Evolutionary conservation across 805 yeast genomes (phyloP).

Genomic region (Kodamaea jinghongensis): DNA sequence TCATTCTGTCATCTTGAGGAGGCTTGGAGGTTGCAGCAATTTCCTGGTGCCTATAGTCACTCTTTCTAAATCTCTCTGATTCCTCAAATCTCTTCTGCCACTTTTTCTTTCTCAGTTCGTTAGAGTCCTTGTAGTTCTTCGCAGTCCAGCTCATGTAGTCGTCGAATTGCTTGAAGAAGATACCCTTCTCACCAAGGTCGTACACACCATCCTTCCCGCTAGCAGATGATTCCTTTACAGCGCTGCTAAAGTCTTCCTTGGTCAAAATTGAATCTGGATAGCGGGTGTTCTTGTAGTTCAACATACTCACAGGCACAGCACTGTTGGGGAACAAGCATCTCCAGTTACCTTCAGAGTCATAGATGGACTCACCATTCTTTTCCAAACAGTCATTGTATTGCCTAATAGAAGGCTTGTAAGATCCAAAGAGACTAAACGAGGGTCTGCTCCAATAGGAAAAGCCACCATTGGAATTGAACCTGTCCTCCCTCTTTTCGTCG

Average conservation of each 20-base stretch:
- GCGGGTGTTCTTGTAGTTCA: slow-evolving; percentile 24
- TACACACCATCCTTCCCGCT: slow-evolving; percentile 16
- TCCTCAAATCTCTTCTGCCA: too few relatives aligned
- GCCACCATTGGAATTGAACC: not conserved
- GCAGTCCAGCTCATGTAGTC: slow-evolving; percentile 66
- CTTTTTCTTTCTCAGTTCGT: not conserved
- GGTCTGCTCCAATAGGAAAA: slow-evolving; percentile 18
- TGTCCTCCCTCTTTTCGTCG: not conserved
- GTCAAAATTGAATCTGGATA: slow-evolving; percentile 38
- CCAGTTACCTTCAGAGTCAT: slow-evolving; percentile 90
- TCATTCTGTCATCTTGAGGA: too few relatives aligned
- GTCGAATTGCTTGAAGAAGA: slow-evolving; percentile 63
- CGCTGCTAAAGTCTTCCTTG: slow-evolving; percentile 56
- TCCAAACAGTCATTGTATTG: slow-evolving; percentile 63
- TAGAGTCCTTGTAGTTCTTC: slow-evolving; percentile 21
- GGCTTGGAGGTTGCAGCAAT: not conserved
- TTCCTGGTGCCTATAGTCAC: too few relatives aligned
- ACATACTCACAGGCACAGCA: slow-evolving; percentile 31
- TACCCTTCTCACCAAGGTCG: slow-evolving; percentile 50
- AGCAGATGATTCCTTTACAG: slow-evolving; percentile 10
- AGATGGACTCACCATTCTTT: slow-evolving; percentile 65
- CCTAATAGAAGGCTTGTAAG: slow-evolving; percentile 55
- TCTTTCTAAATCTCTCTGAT: too few relatives aligned
- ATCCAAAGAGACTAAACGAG: slow-evolving; percentile 49
- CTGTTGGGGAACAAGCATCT: slow-evolving; percentile 77